A percentile compares a stretch with the other conserved stretches of the same genome.
These are phyloP conservation scores for Solanum chiquidenum DNA, from an alignment of 257 asterid species.

Conservation along the genomic window DNA sequence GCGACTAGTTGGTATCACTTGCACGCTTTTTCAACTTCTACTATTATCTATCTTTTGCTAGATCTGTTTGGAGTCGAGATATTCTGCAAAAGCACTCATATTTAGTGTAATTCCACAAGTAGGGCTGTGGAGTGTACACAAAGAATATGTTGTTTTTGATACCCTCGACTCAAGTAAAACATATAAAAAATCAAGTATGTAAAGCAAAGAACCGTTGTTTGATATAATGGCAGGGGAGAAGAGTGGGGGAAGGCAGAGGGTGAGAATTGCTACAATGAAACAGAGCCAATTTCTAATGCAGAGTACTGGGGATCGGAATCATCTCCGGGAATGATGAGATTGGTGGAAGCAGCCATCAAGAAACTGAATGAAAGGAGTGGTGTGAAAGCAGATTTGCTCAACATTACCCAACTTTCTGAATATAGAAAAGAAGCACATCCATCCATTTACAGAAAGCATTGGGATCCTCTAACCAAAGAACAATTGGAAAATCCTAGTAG, in stretches of 20 bases:
- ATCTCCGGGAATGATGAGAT: constrained; percentile 25
- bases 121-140: background rate
- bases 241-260: constrained; percentile 21
- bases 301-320: constrained; percentile 28
- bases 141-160: too few relatives aligned
- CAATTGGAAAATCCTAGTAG: constrained; percentile 23
- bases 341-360: constrained; percentile 24
- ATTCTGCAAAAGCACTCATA: too few relatives aligned
- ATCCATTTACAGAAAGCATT: constrained; percentile 25
- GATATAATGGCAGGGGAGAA: constrained; percentile 20
- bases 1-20: too few relatives aligned
- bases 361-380: constrained; percentile 24
- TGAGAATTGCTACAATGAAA: constrained; percentile 32
- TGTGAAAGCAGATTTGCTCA: constrained; percentile 32
- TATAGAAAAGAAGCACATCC: constrained; percentile 63
- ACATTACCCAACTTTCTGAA: constrained; percentile 54
- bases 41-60: background rate
- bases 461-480: constrained; percentile 16
- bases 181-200: background rate
- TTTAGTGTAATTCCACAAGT: too few relatives aligned
- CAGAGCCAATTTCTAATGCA: constrained; percentile 21
- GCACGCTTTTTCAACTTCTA: background rate
- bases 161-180: background rate
- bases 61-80: background rate
- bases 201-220: background rate